Conservation (phyloP, 225 moss, liverwort and hornwort genomes). For the Polytrichum formosum region DNA sequence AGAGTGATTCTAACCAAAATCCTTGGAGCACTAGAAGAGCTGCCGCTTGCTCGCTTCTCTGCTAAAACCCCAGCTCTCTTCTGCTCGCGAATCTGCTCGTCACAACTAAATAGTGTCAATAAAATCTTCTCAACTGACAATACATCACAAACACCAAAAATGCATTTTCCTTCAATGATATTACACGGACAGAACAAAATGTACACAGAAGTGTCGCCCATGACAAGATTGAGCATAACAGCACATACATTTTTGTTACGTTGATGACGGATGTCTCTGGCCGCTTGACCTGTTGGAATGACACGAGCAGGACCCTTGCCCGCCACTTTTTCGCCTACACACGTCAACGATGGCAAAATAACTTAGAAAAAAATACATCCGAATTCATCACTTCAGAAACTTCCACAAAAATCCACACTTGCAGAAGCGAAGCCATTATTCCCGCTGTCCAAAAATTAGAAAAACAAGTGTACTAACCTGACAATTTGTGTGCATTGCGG, state of each 20-base stretch:
- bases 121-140: too few species aligned
- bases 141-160: too few species aligned
- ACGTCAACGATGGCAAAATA: not conserved
- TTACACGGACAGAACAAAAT: not conserved
- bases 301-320: constrained; percentile 52
- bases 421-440: too few species aligned
- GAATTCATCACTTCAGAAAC: not conserved
- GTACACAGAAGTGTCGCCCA: not conserved
- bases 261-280: constrained; percentile 67
- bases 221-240: too few species aligned
- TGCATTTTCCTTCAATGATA: too few species aligned
- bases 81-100: constrained; percentile 79
- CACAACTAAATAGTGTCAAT: not conserved
- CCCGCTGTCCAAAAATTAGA: not conserved
- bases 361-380: not conserved
- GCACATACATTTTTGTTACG: constrained; percentile 88
- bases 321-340: constrained; percentile 43
- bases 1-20: constrained; percentile 57
- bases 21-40: constrained; percentile 64
- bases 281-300: constrained; percentile 61
- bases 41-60: constrained; percentile 85
- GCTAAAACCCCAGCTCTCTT: constrained; percentile 80
- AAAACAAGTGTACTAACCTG: constrained; percentile 25
- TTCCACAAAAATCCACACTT: too few species aligned
- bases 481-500: constrained; percentile 82